Percentiles rank a stretch among this genome's conserved stretches.
Conservation (phyloP, 2,329 filamentous ascomycete species). For the Pestalotiopsis sp. region DNA sequence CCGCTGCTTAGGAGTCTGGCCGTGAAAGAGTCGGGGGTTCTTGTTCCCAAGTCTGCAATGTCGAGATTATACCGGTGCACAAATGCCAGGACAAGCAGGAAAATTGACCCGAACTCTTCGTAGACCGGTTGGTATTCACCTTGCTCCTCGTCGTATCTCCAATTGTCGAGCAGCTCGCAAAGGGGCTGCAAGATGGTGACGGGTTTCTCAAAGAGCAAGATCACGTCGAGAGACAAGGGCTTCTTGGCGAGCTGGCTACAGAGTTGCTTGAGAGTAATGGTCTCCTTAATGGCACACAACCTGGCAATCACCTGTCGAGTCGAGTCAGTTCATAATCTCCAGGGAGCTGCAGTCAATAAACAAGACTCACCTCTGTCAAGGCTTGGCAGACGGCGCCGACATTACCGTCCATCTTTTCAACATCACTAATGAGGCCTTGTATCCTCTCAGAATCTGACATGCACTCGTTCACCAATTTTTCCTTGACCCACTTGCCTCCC, state of each 20-base stretch:
- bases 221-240: slow-evolving; percentile 71
- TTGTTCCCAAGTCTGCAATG: slow-evolving; percentile 63
- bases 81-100: slow-evolving; percentile 73
- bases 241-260: slow-evolving; percentile 75
- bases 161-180: slow-evolving; percentile 75
- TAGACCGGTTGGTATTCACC: slow-evolving; percentile 84
- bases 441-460: slow-evolving; percentile 74
- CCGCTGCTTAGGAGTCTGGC: slow-evolving; percentile 64
- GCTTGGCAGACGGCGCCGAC: slow-evolving; percentile 83
- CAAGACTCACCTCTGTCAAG: slow-evolving; percentile 62
- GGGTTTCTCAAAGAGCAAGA: slow-evolving; percentile 74
- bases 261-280: slow-evolving; percentile 75
- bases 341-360: not conserved
- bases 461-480: slow-evolving; percentile 77
- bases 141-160: slow-evolving; percentile 82
- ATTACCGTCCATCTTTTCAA: slow-evolving; percentile 91
- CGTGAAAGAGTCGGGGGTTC: slow-evolving; percentile 65
- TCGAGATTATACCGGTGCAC: slow-evolving; percentile 74
- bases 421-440: slow-evolving; percentile 75
- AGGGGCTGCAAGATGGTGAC: slow-evolving; percentile 71
- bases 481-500: slow-evolving; percentile 74
- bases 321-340: not conserved
- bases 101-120: slow-evolving; percentile 79
- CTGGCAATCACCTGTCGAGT: slow-evolving; percentile 61
- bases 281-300: slow-evolving; percentile 73